Evolutionary conservation across 2,329 filamentous ascomycete genomes (phyloP), one percentile per base, ranked within the genome.

Genomic region (Phialophora macrospora): DNA sequence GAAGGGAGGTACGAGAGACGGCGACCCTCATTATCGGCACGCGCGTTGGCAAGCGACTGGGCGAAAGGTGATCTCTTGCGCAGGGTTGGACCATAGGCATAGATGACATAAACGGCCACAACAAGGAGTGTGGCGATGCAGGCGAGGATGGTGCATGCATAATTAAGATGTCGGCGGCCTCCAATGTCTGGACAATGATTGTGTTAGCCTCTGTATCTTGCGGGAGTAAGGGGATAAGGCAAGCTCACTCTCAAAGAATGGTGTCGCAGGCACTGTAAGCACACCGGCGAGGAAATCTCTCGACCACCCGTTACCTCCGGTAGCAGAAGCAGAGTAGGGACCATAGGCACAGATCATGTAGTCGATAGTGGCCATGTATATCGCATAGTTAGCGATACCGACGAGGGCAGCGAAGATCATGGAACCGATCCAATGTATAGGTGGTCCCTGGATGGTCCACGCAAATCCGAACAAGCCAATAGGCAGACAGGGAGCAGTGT

Each of bases 271-370:
- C 66, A 88, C 80, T 1, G 87, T 87, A n/a, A 87, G 78, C 14
- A 88, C 77, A 73, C 87, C 87, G 20, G 87, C 87, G 22, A 90
- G 77, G 74, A 89, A 85, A 71, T 90, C 87, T 68, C 88, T 81
- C 28, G 86, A 82, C 75, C 88, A 89, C 17, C 86, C 88, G 70
- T 90, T 90, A 20, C 87, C 87, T 51, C 87, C 88, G 0, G 87
- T 89, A 0, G 88, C 88, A 0, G 86, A 88, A 9, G 87, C 87
- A 0, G 87, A 85, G 75, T 87, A 89, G 0, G 84, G 83, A 0
- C 87, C 88, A 72, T 90, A 90, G 2, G 87, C 86, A 61, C 84
- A 87, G 56, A 87, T 85, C 81, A 86, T 86, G 74, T 87, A 87
- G 72, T 87, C 85, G 70, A 90, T 88, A 2, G 86, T 88, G 7